A percentile compares a stretch with the other conserved stretches of the same genome.
Evolutionary conservation across 2,329 filamentous ascomycete genomes (phyloP).

Genomic region (Rosellinia necatrix): DNA sequence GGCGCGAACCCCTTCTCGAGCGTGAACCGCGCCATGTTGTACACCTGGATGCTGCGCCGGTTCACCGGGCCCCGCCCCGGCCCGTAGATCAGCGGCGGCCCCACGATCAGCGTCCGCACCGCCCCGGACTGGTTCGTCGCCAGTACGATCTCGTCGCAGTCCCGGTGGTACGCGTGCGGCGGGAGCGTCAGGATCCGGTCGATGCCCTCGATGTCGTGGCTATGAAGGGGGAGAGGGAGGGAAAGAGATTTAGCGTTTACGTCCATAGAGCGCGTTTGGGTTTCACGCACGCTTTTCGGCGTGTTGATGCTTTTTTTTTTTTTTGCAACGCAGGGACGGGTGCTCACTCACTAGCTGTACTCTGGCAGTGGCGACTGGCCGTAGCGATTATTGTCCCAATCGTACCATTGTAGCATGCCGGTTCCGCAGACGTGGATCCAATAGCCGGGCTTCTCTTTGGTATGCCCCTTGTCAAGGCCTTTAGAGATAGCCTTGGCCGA

Average conservation of each 20-base stretch:
- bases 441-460: conserved; percentile 50
- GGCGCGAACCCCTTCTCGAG: conserved; percentile 52
- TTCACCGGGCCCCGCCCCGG: conserved; percentile 54
- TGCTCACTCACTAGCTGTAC: conserved; percentile 47
- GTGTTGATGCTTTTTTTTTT: neutral
- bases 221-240: too few relatives aligned
- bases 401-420: conserved; percentile 53
- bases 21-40: conserved; percentile 46
- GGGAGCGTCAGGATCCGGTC: conserved; percentile 60
- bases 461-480: conserved; percentile 51
- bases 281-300: neutral
- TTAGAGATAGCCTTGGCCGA: conserved; percentile 51
- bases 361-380: conserved; percentile 51
- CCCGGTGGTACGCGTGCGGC: conserved; percentile 63
- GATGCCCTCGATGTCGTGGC: conserved; percentile 62
- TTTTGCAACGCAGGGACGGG: too few relatives aligned
- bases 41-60: conserved; percentile 55
- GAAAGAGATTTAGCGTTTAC: too few relatives aligned
- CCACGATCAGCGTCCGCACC: conserved; percentile 52
- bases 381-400: conserved; percentile 46
- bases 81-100: conserved; percentile 58
- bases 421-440: conserved; percentile 59
- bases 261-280: too few relatives aligned
- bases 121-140: conserved; percentile 41
- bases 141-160: conserved; percentile 71